Percentiles rank a stretch among this genome's conserved stretches.
Evolutionary conservation across 129 eudicot species (phyloP).

Genomic region (sunflower (Helianthus annuus)): DNA sequence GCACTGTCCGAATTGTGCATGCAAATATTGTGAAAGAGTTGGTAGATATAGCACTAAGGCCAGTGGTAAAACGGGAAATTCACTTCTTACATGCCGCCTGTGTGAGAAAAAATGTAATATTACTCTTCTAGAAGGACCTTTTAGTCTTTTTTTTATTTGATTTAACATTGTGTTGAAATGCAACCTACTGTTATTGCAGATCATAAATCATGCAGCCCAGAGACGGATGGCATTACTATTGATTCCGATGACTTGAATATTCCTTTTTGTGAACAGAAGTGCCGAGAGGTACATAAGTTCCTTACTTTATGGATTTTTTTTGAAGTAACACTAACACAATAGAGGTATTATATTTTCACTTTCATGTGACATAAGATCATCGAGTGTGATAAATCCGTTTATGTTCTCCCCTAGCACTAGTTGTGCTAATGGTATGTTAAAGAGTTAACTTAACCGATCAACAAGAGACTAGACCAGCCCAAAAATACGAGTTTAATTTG

Average conservation of each 20-base stretch:
- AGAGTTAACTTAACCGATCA: no score
- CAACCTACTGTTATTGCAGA: constrained; percentile 41
- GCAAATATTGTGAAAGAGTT: constrained; percentile 63
- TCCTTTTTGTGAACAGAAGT: constrained; percentile 61
- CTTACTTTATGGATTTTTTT: constrained; percentile 1
- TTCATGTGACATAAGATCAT: not conserved
- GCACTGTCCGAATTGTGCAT: constrained; percentile 82
- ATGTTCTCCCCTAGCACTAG: not conserved
- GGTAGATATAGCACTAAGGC: constrained; percentile 25
- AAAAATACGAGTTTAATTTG: no score
- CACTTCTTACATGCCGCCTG: constrained; percentile 36
- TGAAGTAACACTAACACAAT: not conserved
- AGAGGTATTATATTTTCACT: not conserved
- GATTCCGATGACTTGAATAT: constrained; percentile 31
- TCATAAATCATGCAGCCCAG: constrained; percentile 66
- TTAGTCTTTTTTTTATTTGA: not conserved
- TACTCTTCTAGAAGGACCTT: constrained; percentile 4
- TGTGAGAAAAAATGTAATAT: constrained; percentile 45
- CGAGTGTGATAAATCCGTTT: not conserved
- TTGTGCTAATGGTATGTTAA: no score
- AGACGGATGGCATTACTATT: constrained; percentile 32
- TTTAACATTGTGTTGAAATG: constrained; percentile 15
- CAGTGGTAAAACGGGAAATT: constrained; percentile 20
- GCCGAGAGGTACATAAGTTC: constrained; percentile 64
- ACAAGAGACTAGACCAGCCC: no score